phyloP scores from a whole-genome alignment of 2,329 filamentous ascomycete genomes.

The Orbilia brochopaga region DNA sequence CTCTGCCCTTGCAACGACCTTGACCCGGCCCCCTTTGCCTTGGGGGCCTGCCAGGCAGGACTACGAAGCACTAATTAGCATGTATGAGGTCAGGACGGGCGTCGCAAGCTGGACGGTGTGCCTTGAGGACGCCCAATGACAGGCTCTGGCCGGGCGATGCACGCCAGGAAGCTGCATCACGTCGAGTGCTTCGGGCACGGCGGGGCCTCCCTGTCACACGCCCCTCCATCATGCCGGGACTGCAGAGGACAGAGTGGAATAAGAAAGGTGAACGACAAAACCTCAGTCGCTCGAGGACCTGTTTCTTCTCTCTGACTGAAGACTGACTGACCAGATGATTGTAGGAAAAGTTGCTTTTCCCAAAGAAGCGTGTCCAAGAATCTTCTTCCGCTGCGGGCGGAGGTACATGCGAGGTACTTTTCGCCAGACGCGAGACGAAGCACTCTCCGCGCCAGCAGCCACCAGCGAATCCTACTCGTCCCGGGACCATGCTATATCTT shows the following conservation, averaged over 20 bases:
- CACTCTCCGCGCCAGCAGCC: slow-evolving; percentile 23
- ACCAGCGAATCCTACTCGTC: slow-evolving; percentile 10
- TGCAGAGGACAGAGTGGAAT: background rate
- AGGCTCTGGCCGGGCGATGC: slow-evolving; percentile 9
- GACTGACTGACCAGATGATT: background rate
- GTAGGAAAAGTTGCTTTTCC: slow-evolving; percentile 23
- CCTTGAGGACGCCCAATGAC: slow-evolving; percentile 5
- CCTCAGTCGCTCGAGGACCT: too few relatives aligned
- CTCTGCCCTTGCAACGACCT: background rate
- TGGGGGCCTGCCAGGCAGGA: too few relatives aligned
- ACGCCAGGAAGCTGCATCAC: slow-evolving; percentile 6
- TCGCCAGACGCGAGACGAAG: slow-evolving; percentile 11
- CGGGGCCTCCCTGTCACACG: slow-evolving; percentile 41
- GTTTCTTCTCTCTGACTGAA: background rate
- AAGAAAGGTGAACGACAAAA: background rate
- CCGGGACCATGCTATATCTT: slow-evolving; percentile 7
- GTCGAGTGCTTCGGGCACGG: slow-evolving; percentile 5
- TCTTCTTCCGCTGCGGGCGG: background rate
- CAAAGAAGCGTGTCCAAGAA: slow-evolving; percentile 4
- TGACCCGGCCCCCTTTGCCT: too few relatives aligned
- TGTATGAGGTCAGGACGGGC: too few relatives aligned
- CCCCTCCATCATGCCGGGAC: background rate
- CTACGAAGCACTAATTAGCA: too few relatives aligned
- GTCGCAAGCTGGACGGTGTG: slow-evolving; percentile 4
- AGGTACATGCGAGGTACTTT: slow-evolving; percentile 7